A percentile compares a stretch with the other conserved stretches of the same genome.
Conservation (phyloP, 179 eudicot genomes). For the Spinacia oleracea region DNA sequence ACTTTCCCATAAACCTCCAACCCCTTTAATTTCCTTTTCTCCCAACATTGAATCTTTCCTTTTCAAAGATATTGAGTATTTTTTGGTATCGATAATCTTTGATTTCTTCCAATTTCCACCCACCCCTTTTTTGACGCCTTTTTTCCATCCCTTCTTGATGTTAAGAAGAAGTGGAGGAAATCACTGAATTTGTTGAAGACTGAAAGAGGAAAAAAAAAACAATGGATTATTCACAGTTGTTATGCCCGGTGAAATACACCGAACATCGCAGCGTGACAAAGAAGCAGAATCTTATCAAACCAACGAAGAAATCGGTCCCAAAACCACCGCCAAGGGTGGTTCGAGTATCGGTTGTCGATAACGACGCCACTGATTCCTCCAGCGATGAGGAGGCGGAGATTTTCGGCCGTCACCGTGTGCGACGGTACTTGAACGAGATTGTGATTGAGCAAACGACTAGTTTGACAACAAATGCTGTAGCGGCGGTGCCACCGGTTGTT, state of each 20-base stretch:
- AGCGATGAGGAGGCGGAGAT: constrained; percentile 64
- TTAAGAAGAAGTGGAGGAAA: neutral
- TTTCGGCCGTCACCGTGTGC: constrained; percentile 57
- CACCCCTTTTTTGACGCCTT: neutral
- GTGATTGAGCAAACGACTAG: constrained; percentile 32
- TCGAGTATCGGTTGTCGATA: constrained; percentile 59
- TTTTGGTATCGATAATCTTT: no score
- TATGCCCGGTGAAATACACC: constrained; percentile 66
- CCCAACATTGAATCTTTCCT: constrained; percentile 26
- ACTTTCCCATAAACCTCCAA: neutral
- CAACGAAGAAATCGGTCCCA: neutral
- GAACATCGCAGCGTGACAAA: constrained; percentile 52
- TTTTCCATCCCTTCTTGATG: neutral
- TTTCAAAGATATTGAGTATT: neutral
- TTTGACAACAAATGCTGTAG: neutral
- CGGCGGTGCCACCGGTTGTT: neutral
- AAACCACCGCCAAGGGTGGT: constrained; percentile 37
- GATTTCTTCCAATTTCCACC: neutral
- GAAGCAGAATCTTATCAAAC: constrained; percentile 21
- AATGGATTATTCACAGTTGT: constrained; percentile 30
- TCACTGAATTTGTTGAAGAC: neutral
- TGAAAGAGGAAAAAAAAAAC: no score
- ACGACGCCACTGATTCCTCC: constrained; percentile 85
- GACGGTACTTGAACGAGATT: constrained; percentile 60
- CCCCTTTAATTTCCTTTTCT: neutral